These are phyloP conservation scores for Cymbidium sinense DNA, from an alignment of 106 monocot genomes.

Conservation along the genomic window DNA sequence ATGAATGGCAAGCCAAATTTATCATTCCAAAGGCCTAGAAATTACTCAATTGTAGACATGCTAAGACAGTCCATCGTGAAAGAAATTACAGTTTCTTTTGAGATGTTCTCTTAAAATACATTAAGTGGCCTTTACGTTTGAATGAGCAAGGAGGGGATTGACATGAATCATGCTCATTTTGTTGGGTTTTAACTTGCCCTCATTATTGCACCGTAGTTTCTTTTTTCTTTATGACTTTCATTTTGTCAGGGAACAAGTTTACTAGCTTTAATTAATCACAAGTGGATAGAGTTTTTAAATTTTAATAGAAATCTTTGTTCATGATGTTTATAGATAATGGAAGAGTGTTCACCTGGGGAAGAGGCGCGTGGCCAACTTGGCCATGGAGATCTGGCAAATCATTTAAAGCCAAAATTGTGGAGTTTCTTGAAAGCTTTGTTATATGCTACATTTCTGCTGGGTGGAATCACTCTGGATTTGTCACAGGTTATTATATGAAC, in stretches of 20 bases:
- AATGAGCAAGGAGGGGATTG: neutral
- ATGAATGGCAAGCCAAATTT: neutral
- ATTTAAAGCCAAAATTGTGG: slow-evolving; percentile 42
- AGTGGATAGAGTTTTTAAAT: slow-evolving; percentile 1
- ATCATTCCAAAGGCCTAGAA: neutral
- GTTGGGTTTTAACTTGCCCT: neutral
- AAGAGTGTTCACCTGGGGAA: slow-evolving; percentile 65
- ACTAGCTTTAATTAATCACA: neutral
- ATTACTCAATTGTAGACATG: neutral
- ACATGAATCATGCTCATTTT: neutral
- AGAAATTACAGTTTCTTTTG: neutral
- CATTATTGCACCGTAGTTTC: neutral
- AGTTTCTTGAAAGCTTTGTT: slow-evolving; percentile 29
- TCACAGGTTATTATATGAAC: slow-evolving; percentile 39
- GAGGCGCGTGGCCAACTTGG: slow-evolving; percentile 82
- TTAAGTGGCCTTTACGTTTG: neutral
- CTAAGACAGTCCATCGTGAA: neutral
- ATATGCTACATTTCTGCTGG: slow-evolving; percentile 64
- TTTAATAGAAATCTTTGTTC: neutral
- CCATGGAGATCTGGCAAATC: slow-evolving; percentile 42
- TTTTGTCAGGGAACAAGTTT: neutral
- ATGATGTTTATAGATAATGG: slow-evolving; percentile 45
- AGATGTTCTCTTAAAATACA: neutral
- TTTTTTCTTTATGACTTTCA: neutral
- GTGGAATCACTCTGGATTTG: slow-evolving; percentile 88